phyloP scores from a whole-genome alignment of 164 flowering plant genomes.

The Umbellularia californica region DNA sequence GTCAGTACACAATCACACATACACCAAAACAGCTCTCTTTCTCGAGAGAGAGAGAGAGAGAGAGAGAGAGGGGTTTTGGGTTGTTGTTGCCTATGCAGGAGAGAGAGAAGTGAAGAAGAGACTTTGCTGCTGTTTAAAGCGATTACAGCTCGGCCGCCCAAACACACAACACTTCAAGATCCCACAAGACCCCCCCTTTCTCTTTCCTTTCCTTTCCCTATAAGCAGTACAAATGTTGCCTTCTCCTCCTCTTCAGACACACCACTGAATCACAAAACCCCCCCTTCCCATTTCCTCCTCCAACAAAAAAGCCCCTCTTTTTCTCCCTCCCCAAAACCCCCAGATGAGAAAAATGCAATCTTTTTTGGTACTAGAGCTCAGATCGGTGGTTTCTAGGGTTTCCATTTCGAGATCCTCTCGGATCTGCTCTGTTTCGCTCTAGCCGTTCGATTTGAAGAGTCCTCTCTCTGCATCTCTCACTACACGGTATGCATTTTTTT shows the following conservation, averaged over 20 bases:
- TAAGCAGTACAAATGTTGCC: neutral
- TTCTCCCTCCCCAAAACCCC: too few species aligned
- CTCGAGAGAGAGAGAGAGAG: neutral
- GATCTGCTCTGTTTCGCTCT: slow-evolving; percentile 11
- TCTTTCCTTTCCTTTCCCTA: slow-evolving; percentile 4
- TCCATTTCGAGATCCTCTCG: neutral
- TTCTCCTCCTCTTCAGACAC: neutral
- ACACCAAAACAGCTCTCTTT: neutral
- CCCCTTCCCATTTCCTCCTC: too few species aligned
- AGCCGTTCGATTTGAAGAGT: neutral
- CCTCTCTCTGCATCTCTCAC: neutral
- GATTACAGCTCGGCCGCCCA: slow-evolving; percentile 3
- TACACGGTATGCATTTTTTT: neutral
- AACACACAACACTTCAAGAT: too few species aligned
- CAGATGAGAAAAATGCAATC: neutral
- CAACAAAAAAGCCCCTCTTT: too few species aligned
- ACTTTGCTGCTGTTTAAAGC: slow-evolving; percentile 11
- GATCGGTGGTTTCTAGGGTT: slow-evolving; percentile 8
- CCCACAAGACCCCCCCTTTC: neutral
- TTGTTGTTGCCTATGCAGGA: neutral
- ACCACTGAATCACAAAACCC: too few species aligned
- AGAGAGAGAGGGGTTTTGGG: neutral
- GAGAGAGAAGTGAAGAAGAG: too few species aligned
- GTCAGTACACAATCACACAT: neutral
- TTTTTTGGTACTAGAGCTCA: neutral